These are phyloP conservation scores for Pythium scleroteichum DNA, from an alignment of 352 stramenopile genomes.

Conservation along the genomic window DNA sequence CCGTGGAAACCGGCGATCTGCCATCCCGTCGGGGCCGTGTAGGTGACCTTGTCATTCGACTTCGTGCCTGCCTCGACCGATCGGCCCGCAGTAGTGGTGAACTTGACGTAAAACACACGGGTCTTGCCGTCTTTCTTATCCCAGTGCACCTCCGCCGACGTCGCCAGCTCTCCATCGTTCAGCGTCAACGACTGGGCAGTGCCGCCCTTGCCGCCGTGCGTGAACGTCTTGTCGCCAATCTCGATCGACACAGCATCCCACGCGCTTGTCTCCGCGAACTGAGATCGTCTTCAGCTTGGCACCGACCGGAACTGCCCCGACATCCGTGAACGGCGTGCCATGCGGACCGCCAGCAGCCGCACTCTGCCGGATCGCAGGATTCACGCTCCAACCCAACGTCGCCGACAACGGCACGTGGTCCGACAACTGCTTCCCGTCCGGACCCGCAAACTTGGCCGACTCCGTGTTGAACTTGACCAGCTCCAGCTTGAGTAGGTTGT, in stretches of 20 bases:
- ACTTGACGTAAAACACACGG: slow-evolving; percentile 47
- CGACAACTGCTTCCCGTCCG: slow-evolving; percentile 36
- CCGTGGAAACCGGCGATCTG: slow-evolving; percentile 57
- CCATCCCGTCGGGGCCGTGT: slow-evolving; percentile 37
- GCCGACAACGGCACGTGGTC: slow-evolving; percentile 54
- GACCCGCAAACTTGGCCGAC: slow-evolving; percentile 37
- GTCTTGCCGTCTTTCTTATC: slow-evolving; percentile 42
- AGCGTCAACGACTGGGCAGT: slow-evolving; percentile 39
- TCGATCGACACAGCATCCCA: slow-evolving; percentile 48
- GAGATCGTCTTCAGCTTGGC: slow-evolving; percentile 36
- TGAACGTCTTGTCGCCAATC: slow-evolving; percentile 22
- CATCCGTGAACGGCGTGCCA: slow-evolving; percentile 39
- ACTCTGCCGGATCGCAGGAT: slow-evolving; percentile 32
- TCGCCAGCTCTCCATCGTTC: slow-evolving; percentile 41
- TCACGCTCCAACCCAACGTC: slow-evolving; percentile 41
- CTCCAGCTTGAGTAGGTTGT: slow-evolving; percentile 30
- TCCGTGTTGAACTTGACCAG: slow-evolving; percentile 44
- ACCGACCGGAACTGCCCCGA: slow-evolving; percentile 30
- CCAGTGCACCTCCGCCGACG: slow-evolving; percentile 46
- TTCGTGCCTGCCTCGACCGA: slow-evolving; percentile 35
- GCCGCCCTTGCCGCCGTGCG: slow-evolving; percentile 44
- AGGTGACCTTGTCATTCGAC: slow-evolving; percentile 30
- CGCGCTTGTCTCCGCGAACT: slow-evolving; percentile 30
- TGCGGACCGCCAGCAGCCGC: slow-evolving; percentile 42
- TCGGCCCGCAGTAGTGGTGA: slow-evolving; percentile 37